Base-by-base conservation (phyloP, 495 filamentous ascomycete genomes). In the Staphylotrichum tortipilum region DNA sequence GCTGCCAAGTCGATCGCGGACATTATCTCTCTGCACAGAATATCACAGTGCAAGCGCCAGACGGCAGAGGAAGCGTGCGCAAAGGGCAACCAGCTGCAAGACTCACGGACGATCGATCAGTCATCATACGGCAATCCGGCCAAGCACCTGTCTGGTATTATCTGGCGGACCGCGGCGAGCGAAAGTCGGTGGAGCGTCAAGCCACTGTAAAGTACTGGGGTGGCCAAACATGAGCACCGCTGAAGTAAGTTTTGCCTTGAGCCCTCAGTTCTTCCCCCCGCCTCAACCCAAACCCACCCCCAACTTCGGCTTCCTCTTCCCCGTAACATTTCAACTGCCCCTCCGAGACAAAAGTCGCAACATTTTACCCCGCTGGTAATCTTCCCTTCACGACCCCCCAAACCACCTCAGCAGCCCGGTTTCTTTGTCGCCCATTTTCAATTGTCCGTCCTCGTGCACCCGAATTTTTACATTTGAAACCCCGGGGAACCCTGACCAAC, bases 201-300 rank as follows among this genome's bases (percentile, higher is more conserved):
- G 47, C 34, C 35, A 50, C 38, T 22, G 7, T 7, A 42, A 30
- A 46, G 39, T 26, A 36, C 45, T 38, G 44, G 43, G 42, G 52
- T 47, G 45, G 49, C 38, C 44, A 54, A 65, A 59, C 15, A 65
- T 65, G 62, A 57, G 55, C 55, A 49, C n/a, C n/a, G n/a, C 60
- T 54, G 62, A 61, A 59, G 62, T 65, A 60, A 65, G 62, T 62
- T 57, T 53, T 52, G 40, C 23, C 43, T 43, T 43, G 43, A 53
- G 35, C 55, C 42, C 47, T 49, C 33, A 40, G 47, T 46, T 21
- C 19, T 23, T n/a, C n/a, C n/a, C n/a, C 31, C 11, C 10, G 11
- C 11, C 26, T 28, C 26, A 7, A 10, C 6, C 26, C 6, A 28
- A 28, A 28, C 26, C 26, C 28, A 17, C 41, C 29, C 7, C 26